A percentile compares a stretch with the other conserved stretches of the same genome.
phyloP scores from a whole-genome alignment of 495 filamentous ascomycete species.

The Parmelia sp. region DNA sequence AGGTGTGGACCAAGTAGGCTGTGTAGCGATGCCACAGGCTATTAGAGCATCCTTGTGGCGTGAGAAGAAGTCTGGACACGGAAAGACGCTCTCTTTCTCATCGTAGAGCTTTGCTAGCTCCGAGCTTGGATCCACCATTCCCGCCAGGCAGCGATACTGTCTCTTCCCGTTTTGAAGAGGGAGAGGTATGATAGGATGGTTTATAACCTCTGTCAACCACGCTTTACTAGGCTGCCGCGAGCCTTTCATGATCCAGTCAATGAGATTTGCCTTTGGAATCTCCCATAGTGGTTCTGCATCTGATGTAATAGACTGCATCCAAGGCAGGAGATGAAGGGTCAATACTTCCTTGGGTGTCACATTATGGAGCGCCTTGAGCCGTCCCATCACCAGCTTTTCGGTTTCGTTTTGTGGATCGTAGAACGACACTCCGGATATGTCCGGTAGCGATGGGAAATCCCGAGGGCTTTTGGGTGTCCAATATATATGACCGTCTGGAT shows the following conservation, averaged over 20 bases:
- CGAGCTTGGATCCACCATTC: constrained; percentile 23
- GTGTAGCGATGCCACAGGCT: constrained; percentile 26
- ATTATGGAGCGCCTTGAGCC: constrained; percentile 3
- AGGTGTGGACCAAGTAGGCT: background rate
- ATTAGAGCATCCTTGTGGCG: constrained; percentile 21
- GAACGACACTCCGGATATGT: constrained; percentile 16
- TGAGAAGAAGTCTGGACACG: constrained; percentile 25
- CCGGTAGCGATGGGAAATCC: constrained; percentile 15
- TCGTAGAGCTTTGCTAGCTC: constrained; percentile 27
- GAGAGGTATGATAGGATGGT: constrained; percentile 3
- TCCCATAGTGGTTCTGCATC: background rate
- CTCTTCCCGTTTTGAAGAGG: background rate
- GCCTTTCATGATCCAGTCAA: constrained; percentile 12
- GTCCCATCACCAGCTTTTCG: constrained; percentile 8
- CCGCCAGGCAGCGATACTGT: constrained; percentile 6
- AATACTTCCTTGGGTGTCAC: constrained; percentile 7
- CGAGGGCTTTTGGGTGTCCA: background rate
- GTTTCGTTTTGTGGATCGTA: constrained; percentile 3
- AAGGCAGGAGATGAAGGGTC: constrained; percentile 13
- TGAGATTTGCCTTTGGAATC: constrained; percentile 9
- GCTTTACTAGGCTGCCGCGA: constrained; percentile 1
- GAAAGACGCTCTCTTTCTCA: constrained; percentile 31
- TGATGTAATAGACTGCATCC: background rate
- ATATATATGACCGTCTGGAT: background rate
- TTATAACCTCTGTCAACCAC: background rate